Base-by-base conservation (phyloP, 345 rosid genomes). In the Hirschfeldia incana region DNA sequence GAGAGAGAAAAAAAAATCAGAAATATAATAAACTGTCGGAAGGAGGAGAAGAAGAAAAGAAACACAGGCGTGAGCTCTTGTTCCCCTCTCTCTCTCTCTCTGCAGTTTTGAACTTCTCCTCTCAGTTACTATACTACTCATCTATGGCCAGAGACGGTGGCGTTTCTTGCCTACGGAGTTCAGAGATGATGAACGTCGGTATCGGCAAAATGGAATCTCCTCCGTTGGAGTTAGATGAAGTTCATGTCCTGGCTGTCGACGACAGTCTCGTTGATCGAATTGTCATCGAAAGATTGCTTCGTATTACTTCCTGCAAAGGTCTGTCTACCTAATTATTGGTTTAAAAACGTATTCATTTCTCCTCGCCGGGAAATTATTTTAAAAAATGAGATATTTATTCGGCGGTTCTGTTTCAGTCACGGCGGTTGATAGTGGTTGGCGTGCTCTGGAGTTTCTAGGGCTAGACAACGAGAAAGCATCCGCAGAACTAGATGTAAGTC, bases 171-270 rank as follows among this genome's bases (percentile, higher is more conserved):
- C 68, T 72, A 53, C 69, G 85, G 82, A 84, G 81, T 65, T 59
- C 87, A 55, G 93, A 86, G 60, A 81, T 39, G 82, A 76, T 83
- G 8, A 87, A 82, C 0, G 51, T 74, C 7, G 81, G 64, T 27
- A 59, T 60, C 15, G 65, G 65, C 4, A 6, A 32, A 16, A 53
- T 70, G 6, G 80, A 86, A 42, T 75, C 86, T 44, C 68, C 87
- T 2, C 80, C 85, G 42, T 73, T 88, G 70, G 85, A 85, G 32
- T 26, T 85, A 0, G 87, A 87, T 37, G 90, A 88, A 65, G 92
- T 87, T 75, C 98, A 94, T 73, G 98, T 94, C 2, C 76, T 94
- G 21, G 98, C 98, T 30, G 98, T 94, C 0, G 98, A 94, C 79
- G 98, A 94, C 65, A 94, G 92, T 58, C 87, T 82, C 58, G 88